Percentiles rank a stretch among this genome's conserved stretches.
These are phyloP conservation scores for Golovinomyces cichoracearum DNA, from an alignment of 2,329 filamentous ascomycete genomes.

Conservation along the genomic window DNA sequence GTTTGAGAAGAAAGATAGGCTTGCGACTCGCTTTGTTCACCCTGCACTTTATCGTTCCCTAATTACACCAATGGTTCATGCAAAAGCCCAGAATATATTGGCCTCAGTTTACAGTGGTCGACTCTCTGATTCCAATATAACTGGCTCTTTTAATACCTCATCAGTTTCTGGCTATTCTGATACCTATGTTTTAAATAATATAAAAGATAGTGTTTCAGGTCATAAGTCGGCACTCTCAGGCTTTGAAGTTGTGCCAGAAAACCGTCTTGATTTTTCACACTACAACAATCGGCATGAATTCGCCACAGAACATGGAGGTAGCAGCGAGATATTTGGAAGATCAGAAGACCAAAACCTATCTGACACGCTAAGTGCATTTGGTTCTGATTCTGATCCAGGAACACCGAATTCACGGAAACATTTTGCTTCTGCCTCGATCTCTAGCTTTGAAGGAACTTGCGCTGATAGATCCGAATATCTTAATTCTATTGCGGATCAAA, in stretches of 20 bases:
- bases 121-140: constrained; percentile 37
- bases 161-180: constrained; percentile 55
- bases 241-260: constrained; percentile 78
- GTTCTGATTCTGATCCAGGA: constrained; percentile 9
- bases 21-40: constrained; percentile 62
- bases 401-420: constrained; percentile 8
- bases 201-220: constrained; percentile 29
- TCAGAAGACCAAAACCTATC: constrained; percentile 26
- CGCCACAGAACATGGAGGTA: constrained; percentile 61
- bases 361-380: constrained; percentile 10
- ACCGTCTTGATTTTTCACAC: constrained; percentile 66
- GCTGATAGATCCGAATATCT: constrained; percentile 11
- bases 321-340: constrained; percentile 33
- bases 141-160: constrained; percentile 27
- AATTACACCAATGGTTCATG: constrained; percentile 85
- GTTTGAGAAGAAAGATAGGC: constrained; percentile 35
- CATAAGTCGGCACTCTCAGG: constrained; percentile 26
- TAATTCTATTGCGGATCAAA: constrained; percentile 17
- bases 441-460: constrained; percentile 5
- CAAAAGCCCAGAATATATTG: constrained; percentile 65
- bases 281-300: constrained; percentile 81
- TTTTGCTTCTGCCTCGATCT: neutral
- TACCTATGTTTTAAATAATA: constrained; percentile 53
- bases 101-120: constrained; percentile 69
- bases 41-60: constrained; percentile 71